Evolutionary conservation across 2,329 filamentous ascomycete species (phyloP), one percentile per base, ranked within the genome.

Genomic region (Lasiodiplodia sp.): DNA sequence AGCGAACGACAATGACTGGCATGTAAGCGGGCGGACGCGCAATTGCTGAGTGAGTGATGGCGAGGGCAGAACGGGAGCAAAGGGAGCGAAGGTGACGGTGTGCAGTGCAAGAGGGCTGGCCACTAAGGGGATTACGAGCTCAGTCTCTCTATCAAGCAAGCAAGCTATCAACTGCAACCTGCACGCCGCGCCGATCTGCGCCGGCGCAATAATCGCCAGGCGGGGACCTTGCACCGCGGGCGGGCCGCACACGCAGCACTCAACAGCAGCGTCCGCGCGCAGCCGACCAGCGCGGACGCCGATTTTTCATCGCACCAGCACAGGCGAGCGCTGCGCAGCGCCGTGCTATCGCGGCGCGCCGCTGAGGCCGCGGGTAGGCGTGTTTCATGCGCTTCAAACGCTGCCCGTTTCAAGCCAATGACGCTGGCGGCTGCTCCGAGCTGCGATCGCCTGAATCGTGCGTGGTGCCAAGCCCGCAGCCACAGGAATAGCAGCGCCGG

Each of bases 61-160:
- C 44, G 47, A 53, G n/a, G n/a, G 44, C 10, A 38, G 53, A 12
- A 25, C 28, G 65, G 47, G 53, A 31, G 44, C 21, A 23, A 37
- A 67, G 53, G 47, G 65, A 58, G 53, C n/a, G 38, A 38, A 58
- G 65, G 51, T 40, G 52, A 56, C 49, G 63, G 63, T 56, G 63
- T 55, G 31, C 40, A 58, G 44, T 34, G 65, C 64, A 58, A 49
- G 64, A 49, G 55, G 64, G 55, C 52, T 38, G 64, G 60, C 60
- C 65, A 34, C 65, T 67, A 58, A 58, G 65, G 65, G 65, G 53
- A 67, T 67, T 67, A 67, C 65, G 65, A 67, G 65, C 60, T 64
- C 60, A 52, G 60, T 64, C 25, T 64, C 60, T 64, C 60, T 52
- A 64, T 52, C 60, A 64, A 64, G 60, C 60, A 64, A 38, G 60